Conservation (phyloP, 768 basidiomycete genomes). For the Pleurotus platypus region DNA sequence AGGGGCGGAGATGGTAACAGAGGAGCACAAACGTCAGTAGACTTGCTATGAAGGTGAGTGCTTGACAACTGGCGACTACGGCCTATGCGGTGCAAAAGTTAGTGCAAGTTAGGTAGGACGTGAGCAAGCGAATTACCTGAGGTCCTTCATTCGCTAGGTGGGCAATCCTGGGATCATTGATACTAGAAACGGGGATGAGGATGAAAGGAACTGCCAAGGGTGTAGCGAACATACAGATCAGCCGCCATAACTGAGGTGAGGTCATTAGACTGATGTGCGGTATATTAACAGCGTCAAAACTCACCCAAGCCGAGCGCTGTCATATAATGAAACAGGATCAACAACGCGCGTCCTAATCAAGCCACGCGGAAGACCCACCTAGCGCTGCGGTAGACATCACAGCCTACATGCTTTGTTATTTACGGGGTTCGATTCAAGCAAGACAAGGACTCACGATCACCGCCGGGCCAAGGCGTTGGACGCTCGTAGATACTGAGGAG, state of each 20-base stretch:
- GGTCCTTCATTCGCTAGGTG: background rate
- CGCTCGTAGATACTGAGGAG: too few species aligned
- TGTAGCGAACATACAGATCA: conserved; percentile 12
- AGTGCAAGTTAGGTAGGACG: background rate
- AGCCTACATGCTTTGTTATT: conserved; percentile 6
- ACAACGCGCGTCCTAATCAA: background rate
- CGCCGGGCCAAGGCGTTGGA: too few species aligned
- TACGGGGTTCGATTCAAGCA: too few species aligned
- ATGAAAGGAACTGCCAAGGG: background rate
- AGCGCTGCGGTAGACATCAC: conserved; percentile 13
- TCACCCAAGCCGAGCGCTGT: conserved; percentile 15
- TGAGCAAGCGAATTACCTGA: background rate
- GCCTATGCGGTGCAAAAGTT: background rate
- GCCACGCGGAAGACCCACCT: conserved; percentile 5
- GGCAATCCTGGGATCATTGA: background rate
- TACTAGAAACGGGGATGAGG: background rate
- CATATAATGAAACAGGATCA: background rate
- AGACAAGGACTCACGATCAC: too few species aligned
- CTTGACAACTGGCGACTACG: conserved; percentile 11
- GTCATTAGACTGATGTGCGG: background rate
- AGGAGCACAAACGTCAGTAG: conserved; percentile 9
- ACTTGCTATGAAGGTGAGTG: conserved; percentile 12
- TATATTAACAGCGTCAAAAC: background rate
- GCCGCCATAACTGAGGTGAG: conserved; percentile 5
- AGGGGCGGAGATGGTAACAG: conserved; percentile 12